phyloP scores from a whole-genome alignment of 805 yeast genomes.

The Monosporozyma aquatica region DNA sequence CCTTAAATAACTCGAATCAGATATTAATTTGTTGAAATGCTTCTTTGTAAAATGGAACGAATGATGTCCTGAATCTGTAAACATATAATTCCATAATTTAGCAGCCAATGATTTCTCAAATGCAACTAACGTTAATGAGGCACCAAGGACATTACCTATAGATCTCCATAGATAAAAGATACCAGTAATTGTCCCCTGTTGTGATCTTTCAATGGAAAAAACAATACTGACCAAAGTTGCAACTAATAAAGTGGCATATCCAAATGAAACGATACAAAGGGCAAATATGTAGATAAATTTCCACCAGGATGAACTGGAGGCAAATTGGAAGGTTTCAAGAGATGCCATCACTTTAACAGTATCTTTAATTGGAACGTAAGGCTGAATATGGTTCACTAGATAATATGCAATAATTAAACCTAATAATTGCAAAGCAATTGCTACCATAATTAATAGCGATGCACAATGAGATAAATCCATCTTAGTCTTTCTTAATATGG shows the following conservation, averaged over 20 bases:
- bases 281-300: conserved; percentile 23
- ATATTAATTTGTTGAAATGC: conserved; percentile 17
- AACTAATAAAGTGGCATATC: conserved; percentile 45
- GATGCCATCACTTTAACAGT: conserved; percentile 4
- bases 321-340: conserved; percentile 6
- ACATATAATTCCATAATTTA: conserved; percentile 30
- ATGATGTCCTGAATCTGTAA: conserved; percentile 5
- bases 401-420: conserved; percentile 15
- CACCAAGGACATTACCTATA: conserved; percentile 40
- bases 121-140: conserved; percentile 34
- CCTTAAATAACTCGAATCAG: conserved; percentile 27
- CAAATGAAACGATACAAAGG: conserved; percentile 36
- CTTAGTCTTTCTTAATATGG: conserved; percentile 31
- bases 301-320: conserved; percentile 21
- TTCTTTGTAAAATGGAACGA: conserved; percentile 15
- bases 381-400: conserved; percentile 16
- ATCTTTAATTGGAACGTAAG: conserved; percentile 8
- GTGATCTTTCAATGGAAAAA: conserved; percentile 35
- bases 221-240: conserved; percentile 50
- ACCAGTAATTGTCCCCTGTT: conserved; percentile 42
- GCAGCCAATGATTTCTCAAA: conserved; percentile 29
- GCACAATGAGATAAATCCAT: conserved; percentile 24
- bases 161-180: conserved; percentile 43
- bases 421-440: conserved; percentile 17
- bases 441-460: conserved; percentile 18